Base-by-base conservation (phyloP, 1,284 basidiomycete genomes). In the Vanrija sp. region DNA sequence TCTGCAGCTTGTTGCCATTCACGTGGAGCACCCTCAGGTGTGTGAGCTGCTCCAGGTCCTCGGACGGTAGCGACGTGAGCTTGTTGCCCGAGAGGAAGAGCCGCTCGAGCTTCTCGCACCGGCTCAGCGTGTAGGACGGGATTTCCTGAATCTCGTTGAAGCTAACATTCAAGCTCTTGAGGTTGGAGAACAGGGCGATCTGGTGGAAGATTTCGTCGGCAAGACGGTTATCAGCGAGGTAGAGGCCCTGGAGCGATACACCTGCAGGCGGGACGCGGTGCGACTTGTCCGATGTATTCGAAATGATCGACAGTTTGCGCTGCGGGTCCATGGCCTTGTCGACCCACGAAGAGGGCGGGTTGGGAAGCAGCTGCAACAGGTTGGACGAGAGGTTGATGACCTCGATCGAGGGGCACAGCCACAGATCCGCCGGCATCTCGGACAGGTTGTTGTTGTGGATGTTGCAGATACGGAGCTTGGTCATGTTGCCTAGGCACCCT, bases 91-190 rank as follows among this genome's bases (percentile, higher is more conserved):
- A 91, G 7, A 98, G 80, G 73, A 97, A 98, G 38, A 99, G 79
- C 76, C 94, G 88, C 72, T 90, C 86, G 23, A 99, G 80, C 56
- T 77, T 74, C 25, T 73, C 68, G 60, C 90, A 82, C 57, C 86
- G 86, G 59, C 83, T 80, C 64, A 98, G 85, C 61, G 91, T 91
- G 34, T 82, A 80, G 0, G 84, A 78, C 0, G 92, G 91, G 42
- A 98, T 83, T 69, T 96, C 92, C 73, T 89, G 88, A 56, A 98
- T 89, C 58, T 92, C 87, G 77, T 99, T 99, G 80, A 97, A 98
- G 54, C 90, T 92, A 34, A 98, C 80, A 65, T 98, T 98, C 54
- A 98, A 83, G 2, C 93, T 85, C 4, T 82, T 82, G 12, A 97
- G 82, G 63, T 88, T 85, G 54, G 83, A 83, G 61, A 98, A 80